Base-by-base conservation (phyloP, 257 asterid genomes). In the Leonotis leonurus region DNA sequence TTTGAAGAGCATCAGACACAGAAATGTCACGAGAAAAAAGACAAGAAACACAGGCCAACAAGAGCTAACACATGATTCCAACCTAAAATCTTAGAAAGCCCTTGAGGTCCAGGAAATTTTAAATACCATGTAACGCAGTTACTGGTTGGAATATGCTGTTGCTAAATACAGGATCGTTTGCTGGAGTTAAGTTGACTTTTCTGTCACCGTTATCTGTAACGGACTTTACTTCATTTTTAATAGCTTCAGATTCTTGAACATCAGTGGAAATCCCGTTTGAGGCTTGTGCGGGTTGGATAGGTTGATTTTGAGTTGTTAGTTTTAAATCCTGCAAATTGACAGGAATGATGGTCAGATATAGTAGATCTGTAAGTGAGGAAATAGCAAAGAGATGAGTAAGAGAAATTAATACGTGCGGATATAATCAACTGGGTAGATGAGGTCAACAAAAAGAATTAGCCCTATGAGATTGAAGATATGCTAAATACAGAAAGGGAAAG, bases 91-190 rank as follows among this genome's bases (percentile, higher is more conserved):
- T n/a, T 43, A 18, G 40, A 61, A 63, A 69, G 26, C 27, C 56
- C 43, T 5, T 40, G 69, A 63, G 67, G 72, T 57, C 56, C 68
- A 74, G 65, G 68, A 71, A 75, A 67, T 64, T 57, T 37, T 58
- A 70, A 57, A 70, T 90, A 90, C 98, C 98, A 17, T 79, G 84
- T 30, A 65, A 30, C 39, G 84, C 43, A 75, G 82, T 32, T 22
- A 71, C 62, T 56, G 82, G 74, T 54, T 84, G 85, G 32, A 78
- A 70, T 51, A 62, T 64, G 52, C 46, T 83, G 72, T 76, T 65
- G 74, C 75, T 64, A 29, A 65, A 63, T 37, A 72, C 49, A 49
- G 80, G 69, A 71, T 77, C 77, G 62, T 76, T 80, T 56, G 78
- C 63, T 33, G 80, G 57, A 77, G 68, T 67, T 46, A 73, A n/a